Conservation (phyloP, 495 filamentous ascomycete genomes). For the Cladorrhinum samala region DNA sequence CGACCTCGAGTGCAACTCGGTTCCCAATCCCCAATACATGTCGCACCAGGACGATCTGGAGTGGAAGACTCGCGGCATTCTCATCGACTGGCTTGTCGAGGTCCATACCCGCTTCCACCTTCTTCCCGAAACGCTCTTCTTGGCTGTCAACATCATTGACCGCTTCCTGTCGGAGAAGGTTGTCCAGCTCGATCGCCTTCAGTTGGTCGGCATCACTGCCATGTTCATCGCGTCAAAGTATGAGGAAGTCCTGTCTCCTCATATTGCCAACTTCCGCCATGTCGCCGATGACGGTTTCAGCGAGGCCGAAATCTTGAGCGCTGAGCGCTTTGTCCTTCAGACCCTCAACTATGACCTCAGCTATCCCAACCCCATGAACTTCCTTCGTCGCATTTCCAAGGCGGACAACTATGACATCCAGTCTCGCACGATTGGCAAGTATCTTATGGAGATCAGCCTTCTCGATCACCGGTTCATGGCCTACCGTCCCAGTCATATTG, state of each 20-base stretch:
- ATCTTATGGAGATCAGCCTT: constrained; percentile 95
- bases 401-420: constrained; percentile 98
- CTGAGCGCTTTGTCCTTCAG: constrained; percentile 85
- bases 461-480: constrained; percentile 88
- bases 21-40: constrained; percentile 92
- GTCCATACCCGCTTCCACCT: constrained; percentile 96
- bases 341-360: constrained; percentile 95
- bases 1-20: constrained; percentile 73
- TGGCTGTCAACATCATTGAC: constrained; percentile 96
- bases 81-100: constrained; percentile 97
- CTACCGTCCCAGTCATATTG: constrained; percentile 79
- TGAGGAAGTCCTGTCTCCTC: constrained; percentile 93
- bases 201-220: constrained; percentile 93
- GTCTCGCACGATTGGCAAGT: constrained; percentile 93
- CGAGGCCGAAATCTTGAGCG: constrained; percentile 94
- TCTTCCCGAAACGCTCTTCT: constrained; percentile 94
- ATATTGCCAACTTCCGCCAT: constrained; percentile 92
- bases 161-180: constrained; percentile 91
- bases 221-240: constrained; percentile 99
- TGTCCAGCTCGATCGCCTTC: constrained; percentile 88
- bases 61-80: constrained; percentile 97
- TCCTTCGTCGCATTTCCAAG: constrained; percentile 95
- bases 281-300: constrained; percentile 95
- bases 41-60: constrained; percentile 86
- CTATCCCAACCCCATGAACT: constrained; percentile 99